Base-by-base conservation (phyloP, 805 yeast genomes). In the Cyberlindnera euphorbiiphila region DNA sequence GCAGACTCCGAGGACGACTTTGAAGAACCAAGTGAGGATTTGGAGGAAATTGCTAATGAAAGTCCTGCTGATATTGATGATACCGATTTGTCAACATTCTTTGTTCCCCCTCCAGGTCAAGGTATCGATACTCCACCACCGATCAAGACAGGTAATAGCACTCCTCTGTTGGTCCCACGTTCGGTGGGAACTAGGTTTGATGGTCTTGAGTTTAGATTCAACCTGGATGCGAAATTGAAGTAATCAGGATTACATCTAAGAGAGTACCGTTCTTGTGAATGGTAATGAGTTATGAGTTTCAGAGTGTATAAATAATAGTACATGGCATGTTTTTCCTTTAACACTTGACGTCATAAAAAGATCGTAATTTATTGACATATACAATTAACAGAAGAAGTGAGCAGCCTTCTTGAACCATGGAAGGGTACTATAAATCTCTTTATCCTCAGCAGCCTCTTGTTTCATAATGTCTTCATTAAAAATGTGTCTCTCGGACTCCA, bases 401-500 rank as follows among this genome's bases (percentile, higher is more conserved):
- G 3, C 24, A 6, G 22, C 23, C 27, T 27, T 28, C 18, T 20
- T 19, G 21, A 26, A 37, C 25, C 25, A 50, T 9, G 36, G 35
- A 4, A 47, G 34, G 18, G 40, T 29, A 16, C 45, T 45, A 16
- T 46, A 12, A 28, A 42, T 22, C 53, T 48, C 46, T 5, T 19
- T 25, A 36, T 60, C 71, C 34, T 60, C 66, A 9, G 59, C 61
- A 29, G 59, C 61, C 43, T 65, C 68, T 47, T 62, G 66, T 24
- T 54, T 58, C 32, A 63, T 46, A 6, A 53, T 47, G 30, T 66
- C 69, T 36, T 56, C 49, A 44, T 66, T 69, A 32, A 61, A 57
- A 22, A 61, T 56, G 25, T 75, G 69, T 53, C 78, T 63, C 20
- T 82, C 84, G 16, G 74, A 64, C 39, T 69, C 76, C 25, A 80